Evolutionary conservation across 2,329 filamentous ascomycete species (phyloP).

Genomic region (Fusarium tanahbumbuense): DNA sequence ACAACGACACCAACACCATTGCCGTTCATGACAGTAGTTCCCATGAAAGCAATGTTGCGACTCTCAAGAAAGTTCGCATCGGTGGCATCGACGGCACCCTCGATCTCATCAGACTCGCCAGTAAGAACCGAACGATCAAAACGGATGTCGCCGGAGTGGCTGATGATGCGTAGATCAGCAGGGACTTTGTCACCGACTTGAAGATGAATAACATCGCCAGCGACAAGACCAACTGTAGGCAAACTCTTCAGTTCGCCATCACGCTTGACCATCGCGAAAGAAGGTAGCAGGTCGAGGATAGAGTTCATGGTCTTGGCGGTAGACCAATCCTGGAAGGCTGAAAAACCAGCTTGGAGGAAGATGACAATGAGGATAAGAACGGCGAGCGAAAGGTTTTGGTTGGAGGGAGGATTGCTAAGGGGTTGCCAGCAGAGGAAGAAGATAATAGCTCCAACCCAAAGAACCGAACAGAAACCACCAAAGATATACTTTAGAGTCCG

Average conservation of each 20-base stretch:
- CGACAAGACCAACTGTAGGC: slow-evolving; percentile 57
- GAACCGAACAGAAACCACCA: slow-evolving; percentile 60
- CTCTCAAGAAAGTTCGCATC: slow-evolving; percentile 57
- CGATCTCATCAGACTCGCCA: slow-evolving; percentile 56
- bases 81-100: slow-evolving; percentile 54
- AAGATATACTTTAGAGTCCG: slow-evolving; percentile 58
- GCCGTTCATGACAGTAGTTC: slow-evolving; percentile 57
- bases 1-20: slow-evolving; percentile 55
- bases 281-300: slow-evolving; percentile 59
- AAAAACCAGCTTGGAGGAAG: slow-evolving; percentile 59
- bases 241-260: slow-evolving; percentile 56
- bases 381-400: slow-evolving; percentile 58
- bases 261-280: slow-evolving; percentile 57
- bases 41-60: slow-evolving; percentile 58
- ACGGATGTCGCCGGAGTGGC: slow-evolving; percentile 56
- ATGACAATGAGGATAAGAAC: slow-evolving; percentile 62
- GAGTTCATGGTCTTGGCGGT: slow-evolving; percentile 60
- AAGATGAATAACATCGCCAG: slow-evolving; percentile 60
- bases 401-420: slow-evolving; percentile 57
- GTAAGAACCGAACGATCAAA: slow-evolving; percentile 58
- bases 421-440: slow-evolving; percentile 62
- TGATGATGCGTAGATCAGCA: slow-evolving; percentile 59
- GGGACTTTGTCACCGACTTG: slow-evolving; percentile 62
- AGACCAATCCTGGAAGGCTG: slow-evolving; percentile 61
- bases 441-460: slow-evolving; percentile 60